These are phyloP conservation scores for Mycosphaerelloides madeirae DNA, from an alignment of 2,329 filamentous ascomycete species.

Conservation along the genomic window DNA sequence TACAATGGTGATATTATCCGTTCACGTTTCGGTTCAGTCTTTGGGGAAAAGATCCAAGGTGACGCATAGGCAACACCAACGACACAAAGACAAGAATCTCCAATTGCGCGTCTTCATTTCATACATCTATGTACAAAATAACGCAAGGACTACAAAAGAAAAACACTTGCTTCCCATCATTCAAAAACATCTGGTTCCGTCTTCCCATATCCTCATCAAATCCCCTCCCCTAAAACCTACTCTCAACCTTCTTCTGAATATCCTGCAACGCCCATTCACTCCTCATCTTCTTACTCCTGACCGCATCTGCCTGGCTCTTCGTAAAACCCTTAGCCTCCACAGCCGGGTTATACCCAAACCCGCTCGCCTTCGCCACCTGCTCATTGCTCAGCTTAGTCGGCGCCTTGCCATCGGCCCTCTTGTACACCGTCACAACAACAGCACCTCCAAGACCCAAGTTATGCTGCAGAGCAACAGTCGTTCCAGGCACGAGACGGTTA, in stretches of 20 bases:
- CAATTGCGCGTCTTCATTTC: too few species aligned
- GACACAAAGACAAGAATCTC: too few species aligned
- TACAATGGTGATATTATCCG: too few species aligned
- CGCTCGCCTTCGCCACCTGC: constrained; percentile 60
- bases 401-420: constrained; percentile 68
- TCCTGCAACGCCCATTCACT: constrained; percentile 75
- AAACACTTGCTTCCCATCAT: too few species aligned
- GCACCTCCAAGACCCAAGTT: constrained; percentile 89
- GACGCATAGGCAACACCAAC: too few species aligned
- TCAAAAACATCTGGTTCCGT: too few species aligned
- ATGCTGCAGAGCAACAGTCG: constrained; percentile 76
- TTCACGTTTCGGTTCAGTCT: too few species aligned
- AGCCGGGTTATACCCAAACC: constrained; percentile 88
- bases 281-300: constrained; percentile 63
- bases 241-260: constrained; percentile 64
- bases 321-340: constrained; percentile 85
- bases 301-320: constrained; percentile 62
- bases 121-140: too few species aligned
- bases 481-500: constrained; percentile 68
- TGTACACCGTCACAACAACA: constrained; percentile 84
- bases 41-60: too few species aligned
- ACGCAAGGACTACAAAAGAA: too few species aligned
- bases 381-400: constrained; percentile 58
- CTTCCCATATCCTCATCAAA: neutral
- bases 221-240: constrained; percentile 58